Conservation (phyloP, 371 early-diverging fungal genomes). For the Zopfochytrium polystomum region DNA sequence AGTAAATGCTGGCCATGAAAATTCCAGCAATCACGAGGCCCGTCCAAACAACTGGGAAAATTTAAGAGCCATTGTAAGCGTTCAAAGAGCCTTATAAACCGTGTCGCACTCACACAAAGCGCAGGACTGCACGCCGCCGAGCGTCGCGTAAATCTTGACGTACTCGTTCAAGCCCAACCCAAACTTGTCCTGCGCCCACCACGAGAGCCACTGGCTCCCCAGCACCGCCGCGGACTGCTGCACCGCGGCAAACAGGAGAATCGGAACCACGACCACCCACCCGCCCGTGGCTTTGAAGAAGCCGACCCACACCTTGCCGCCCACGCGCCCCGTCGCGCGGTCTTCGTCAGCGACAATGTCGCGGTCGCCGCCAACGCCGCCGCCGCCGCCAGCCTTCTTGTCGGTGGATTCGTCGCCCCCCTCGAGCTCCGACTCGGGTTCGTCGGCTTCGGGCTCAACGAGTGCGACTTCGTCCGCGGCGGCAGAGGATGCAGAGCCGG, state of each 20-base stretch:
- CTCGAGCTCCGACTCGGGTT: no score
- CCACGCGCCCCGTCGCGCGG: slow-evolving; percentile 21
- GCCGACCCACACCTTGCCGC: slow-evolving; percentile 2
- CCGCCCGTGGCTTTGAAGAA: slow-evolving; percentile 7
- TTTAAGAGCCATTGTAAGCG: slow-evolving; percentile 26
- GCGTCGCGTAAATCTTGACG: slow-evolving; percentile 24
- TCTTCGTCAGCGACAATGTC: slow-evolving; percentile 33
- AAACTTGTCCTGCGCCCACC: neutral
- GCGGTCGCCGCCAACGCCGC: no score
- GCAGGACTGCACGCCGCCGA: slow-evolving; percentile 22
- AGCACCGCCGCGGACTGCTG: slow-evolving; percentile 4
- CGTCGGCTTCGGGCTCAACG: no score
- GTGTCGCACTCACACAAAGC: slow-evolving; percentile 12
- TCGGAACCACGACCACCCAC: neutral
- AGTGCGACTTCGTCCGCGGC: no score
- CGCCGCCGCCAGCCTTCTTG: no score
- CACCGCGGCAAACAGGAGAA: slow-evolving; percentile 5
- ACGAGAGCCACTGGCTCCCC: neutral
- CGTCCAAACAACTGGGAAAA: slow-evolving; percentile 8
- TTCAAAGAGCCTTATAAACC: slow-evolving; percentile 33
- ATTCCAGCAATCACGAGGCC: slow-evolving; percentile 21
- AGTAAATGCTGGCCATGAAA: slow-evolving; percentile 23
- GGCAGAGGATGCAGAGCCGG: no score
- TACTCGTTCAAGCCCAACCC: slow-evolving; percentile 6
- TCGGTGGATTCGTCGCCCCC: no score